Evolutionary conservation across 179 eudicot species (phyloP).

Genomic region (Spinacia oleracea): DNA sequence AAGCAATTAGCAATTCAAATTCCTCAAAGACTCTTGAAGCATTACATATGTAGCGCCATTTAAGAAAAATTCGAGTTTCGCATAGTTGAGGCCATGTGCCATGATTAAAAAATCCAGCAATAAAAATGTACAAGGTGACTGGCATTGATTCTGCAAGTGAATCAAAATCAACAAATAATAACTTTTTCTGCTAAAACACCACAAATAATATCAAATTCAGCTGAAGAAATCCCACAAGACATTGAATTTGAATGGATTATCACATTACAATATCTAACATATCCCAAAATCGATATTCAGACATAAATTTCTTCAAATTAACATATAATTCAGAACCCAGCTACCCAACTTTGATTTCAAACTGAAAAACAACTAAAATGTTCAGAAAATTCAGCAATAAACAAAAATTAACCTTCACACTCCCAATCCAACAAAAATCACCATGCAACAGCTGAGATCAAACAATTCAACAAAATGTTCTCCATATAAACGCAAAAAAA

Average conservation of each 20-base stretch:
- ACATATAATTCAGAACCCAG: constrained; percentile 3
- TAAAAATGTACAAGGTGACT: background rate
- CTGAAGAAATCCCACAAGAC: background rate
- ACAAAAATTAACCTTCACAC: background rate
- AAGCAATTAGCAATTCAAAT: background rate
- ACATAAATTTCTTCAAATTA: background rate
- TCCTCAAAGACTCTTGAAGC: too few species aligned
- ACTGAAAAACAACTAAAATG: constrained; percentile 4
- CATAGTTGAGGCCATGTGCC: background rate
- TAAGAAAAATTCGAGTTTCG: background rate
- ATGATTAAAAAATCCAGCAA: too few species aligned
- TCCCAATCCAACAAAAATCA: constrained; percentile 2
- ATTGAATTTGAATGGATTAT: background rate
- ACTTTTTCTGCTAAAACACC: too few species aligned
- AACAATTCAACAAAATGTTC: background rate
- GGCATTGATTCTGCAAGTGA: constrained; percentile 12
- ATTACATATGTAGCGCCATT: too few species aligned
- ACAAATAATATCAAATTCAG: constrained; percentile 9
- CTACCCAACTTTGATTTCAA: background rate
- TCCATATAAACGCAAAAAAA: background rate
- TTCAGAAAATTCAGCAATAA: background rate
- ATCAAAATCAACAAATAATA: background rate
- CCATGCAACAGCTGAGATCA: constrained; percentile 21
- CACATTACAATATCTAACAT: background rate
- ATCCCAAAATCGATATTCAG: background rate